Evolutionary conservation across 2,329 filamentous ascomycete species (phyloP).

Genomic region (Xylaria sp.): DNA sequence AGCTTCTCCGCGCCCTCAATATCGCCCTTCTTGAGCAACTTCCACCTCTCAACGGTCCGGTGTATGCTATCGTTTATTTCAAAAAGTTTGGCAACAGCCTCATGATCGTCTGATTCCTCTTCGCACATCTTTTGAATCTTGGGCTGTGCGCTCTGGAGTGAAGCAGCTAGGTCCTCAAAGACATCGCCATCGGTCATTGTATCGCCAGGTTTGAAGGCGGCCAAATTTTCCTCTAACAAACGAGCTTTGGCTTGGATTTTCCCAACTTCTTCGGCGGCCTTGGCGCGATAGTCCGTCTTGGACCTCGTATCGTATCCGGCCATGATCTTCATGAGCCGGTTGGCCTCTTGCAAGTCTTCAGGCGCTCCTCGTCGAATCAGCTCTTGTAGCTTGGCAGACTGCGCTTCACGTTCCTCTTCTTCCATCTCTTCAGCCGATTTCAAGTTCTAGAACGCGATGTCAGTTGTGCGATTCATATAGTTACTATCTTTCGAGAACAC

Average conservation of each 20-base stretch:
- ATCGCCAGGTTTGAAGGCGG: slow-evolving; percentile 82
- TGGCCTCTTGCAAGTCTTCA: slow-evolving; percentile 94
- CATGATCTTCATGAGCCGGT: slow-evolving; percentile 99
- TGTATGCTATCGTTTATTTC: slow-evolving; percentile 99
- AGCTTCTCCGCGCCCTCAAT: slow-evolving; percentile 82
- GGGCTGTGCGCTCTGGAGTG: slow-evolving; percentile 90
- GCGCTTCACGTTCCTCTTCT: slow-evolving; percentile 90
- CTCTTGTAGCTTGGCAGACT: slow-evolving; percentile 98
- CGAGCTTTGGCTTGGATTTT: slow-evolving; percentile 96
- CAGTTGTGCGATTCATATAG: not conserved
- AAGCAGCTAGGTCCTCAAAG: slow-evolving; percentile 83
- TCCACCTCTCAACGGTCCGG: slow-evolving; percentile 92
- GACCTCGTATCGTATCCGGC: slow-evolving; percentile 93
- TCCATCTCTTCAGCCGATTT: slow-evolving; percentile 99
- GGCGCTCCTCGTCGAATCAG: slow-evolving; percentile 90
- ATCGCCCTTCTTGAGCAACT: slow-evolving; percentile 94
- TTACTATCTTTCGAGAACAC: not conserved
- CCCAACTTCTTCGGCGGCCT: slow-evolving; percentile 91
- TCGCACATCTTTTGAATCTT: slow-evolving; percentile 99
- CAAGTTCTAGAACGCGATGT: slow-evolving; percentile 68
- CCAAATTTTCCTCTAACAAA: slow-evolving; percentile 89
- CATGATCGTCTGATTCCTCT: slow-evolving; percentile 95
- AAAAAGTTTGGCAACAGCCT: slow-evolving; percentile 91
- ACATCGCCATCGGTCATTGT: slow-evolving; percentile 72
- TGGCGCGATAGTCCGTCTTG: slow-evolving; percentile 97